A percentile compares a stretch with the other conserved stretches of the same genome.
Conservation (phyloP, 768 basidiomycete species). For the Boletus insuetus region DNA sequence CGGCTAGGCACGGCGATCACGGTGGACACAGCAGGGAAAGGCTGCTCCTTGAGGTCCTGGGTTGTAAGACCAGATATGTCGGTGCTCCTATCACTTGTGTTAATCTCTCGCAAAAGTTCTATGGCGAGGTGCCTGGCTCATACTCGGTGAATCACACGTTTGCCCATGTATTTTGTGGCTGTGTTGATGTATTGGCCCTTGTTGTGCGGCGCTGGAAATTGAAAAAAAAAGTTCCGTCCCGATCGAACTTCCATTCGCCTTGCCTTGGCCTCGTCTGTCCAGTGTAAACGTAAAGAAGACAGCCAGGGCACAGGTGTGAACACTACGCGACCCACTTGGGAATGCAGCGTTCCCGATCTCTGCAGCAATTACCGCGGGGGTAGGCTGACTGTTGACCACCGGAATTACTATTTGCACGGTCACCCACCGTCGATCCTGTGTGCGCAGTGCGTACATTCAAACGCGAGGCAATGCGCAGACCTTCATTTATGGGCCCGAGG, state of each 20-base stretch:
- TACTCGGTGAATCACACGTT: too few relatives aligned
- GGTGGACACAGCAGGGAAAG: neutral
- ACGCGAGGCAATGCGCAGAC: neutral
- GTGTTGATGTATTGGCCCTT: neutral
- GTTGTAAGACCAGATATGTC: too few relatives aligned
- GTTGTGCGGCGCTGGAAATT: neutral
- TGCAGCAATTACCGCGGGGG: neutral
- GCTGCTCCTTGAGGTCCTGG: too few relatives aligned
- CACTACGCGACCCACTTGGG: conserved; percentile 2
- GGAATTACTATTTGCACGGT: neutral
- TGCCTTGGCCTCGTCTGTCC: neutral
- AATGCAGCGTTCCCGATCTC: neutral
- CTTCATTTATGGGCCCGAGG: neutral
- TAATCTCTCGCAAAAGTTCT: too few relatives aligned
- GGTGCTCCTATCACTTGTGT: too few relatives aligned
- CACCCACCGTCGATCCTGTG: neutral
- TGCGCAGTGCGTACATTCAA: neutral
- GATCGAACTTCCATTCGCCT: neutral
- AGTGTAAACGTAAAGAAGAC: conserved; percentile 4
- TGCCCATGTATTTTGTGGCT: neutral
- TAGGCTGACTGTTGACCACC: neutral
- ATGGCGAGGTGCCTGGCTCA: too few relatives aligned
- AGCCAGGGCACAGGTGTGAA: neutral
- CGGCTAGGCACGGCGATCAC: neutral
- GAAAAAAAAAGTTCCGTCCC: neutral